phyloP scores from a whole-genome alignment of 768 basidiomycete genomes.

The Psilocybe sp. region DNA sequence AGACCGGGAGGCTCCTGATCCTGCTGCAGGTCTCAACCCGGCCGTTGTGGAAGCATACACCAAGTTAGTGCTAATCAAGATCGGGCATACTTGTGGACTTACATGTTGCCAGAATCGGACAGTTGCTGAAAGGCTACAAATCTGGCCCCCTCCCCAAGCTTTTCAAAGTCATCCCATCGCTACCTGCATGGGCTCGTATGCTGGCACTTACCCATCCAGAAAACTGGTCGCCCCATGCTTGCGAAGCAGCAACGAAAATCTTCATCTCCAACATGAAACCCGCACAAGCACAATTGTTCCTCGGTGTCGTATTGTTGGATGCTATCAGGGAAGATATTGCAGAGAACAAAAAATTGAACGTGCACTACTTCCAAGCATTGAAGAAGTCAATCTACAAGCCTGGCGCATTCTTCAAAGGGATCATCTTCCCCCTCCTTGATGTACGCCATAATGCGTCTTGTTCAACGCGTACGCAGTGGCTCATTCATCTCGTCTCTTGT shows the following conservation, averaged over 20 bases:
- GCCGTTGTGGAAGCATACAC: constrained; percentile 91
- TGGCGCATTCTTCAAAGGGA: constrained; percentile 96
- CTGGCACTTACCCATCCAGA: constrained; percentile 90
- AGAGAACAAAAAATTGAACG: constrained; percentile 83
- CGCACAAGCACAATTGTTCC: constrained; percentile 86
- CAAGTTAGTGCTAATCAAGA: constrained; percentile 55
- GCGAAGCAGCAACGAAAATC: constrained; percentile 89
- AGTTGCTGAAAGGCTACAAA: constrained; percentile 83
- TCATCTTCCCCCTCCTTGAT: constrained; percentile 93
- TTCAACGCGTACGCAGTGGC: neutral
- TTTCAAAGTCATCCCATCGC: constrained; percentile 96
- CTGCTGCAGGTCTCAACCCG: constrained; percentile 85
- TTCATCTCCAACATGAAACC: constrained; percentile 98
- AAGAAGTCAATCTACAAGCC: constrained; percentile 95
- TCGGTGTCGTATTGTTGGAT: constrained; percentile 88
- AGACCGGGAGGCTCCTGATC: constrained; percentile 65
- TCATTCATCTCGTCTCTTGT: neutral
- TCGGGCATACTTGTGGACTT: neutral
- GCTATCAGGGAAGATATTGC: constrained; percentile 87
- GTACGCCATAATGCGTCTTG: constrained; percentile 41
- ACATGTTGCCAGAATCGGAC: constrained; percentile 61
- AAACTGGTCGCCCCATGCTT: constrained; percentile 94
- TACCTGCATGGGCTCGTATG: constrained; percentile 94
- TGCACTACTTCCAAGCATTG: constrained; percentile 92
- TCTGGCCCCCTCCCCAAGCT: constrained; percentile 94